phyloP scores from a whole-genome alignment of 225 moss, liverwort and hornwort genomes.

The Bryum argenteum region DNA sequence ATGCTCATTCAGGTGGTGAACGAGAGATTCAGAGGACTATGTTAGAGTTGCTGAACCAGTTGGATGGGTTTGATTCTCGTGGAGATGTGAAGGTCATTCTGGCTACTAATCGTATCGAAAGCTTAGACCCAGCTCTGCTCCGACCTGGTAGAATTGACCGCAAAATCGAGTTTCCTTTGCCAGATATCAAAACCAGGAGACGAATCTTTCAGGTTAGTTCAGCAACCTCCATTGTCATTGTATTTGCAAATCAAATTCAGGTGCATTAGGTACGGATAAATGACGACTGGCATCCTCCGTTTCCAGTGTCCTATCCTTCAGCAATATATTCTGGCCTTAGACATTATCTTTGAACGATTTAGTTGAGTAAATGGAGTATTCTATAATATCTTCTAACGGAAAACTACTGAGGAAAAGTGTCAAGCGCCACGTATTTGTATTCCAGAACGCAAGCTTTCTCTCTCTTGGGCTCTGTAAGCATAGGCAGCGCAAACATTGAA shows the following conservation, averaged over 20 bases:
- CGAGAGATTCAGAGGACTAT: constrained; percentile 87
- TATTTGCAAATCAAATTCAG: neutral
- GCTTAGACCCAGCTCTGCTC: constrained; percentile 79
- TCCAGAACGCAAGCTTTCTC: neutral
- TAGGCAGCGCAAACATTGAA: neutral
- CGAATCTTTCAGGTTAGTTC: constrained; percentile 72
- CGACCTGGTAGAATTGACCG: constrained; percentile 85
- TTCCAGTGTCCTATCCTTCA: neutral
- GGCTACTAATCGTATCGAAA: constrained; percentile 82
- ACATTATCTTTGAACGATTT: constrained; percentile 3
- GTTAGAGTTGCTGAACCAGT: constrained; percentile 83
- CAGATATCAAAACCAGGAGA: constrained; percentile 72
- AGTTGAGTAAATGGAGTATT: neutral
- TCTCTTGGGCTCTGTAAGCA: neutral
- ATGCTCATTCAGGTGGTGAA: constrained; percentile 84
- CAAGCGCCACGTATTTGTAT: neutral
- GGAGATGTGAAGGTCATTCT: constrained; percentile 84
- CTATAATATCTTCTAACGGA: neutral
- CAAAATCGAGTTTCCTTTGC: constrained; percentile 85
- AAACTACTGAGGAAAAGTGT: neutral
- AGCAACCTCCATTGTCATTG: neutral
- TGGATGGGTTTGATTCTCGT: constrained; percentile 84
- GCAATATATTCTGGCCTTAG: constrained; percentile 8
- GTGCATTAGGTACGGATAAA: neutral
- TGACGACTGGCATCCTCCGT: neutral